Conservation (phyloP, 106 monocot genomes). For the Apostasia ramifera region DNA sequence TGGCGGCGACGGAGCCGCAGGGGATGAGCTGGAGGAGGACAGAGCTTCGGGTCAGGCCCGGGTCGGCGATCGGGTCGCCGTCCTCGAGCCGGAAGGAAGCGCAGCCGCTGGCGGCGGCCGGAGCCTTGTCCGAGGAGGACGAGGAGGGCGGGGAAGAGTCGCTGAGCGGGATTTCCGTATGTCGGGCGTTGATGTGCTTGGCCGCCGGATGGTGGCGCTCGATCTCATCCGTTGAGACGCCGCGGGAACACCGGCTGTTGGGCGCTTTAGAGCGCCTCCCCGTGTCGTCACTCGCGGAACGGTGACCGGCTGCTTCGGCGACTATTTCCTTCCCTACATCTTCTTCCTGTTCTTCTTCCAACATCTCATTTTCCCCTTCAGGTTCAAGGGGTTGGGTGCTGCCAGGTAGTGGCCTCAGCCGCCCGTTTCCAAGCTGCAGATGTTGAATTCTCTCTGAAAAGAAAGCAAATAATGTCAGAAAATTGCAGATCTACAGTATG, state of each 20-base stretch:
- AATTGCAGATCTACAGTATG: too few species aligned
- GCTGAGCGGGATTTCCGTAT: conserved; percentile 35
- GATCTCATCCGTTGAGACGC: conserved; percentile 31
- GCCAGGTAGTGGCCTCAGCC: conserved; percentile 8
- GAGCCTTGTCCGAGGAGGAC: conserved; percentile 52
- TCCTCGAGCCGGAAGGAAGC: conserved; percentile 16
- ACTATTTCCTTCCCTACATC: conserved; percentile 9
- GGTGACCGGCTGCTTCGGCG: neutral
- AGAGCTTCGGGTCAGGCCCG: conserved; percentile 25
- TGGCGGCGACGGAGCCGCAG: conserved; percentile 42
- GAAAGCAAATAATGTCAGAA: neutral
- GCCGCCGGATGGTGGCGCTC: neutral
- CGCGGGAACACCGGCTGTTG: conserved; percentile 15
- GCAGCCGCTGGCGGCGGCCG: neutral
- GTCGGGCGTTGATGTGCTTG: conserved; percentile 14
- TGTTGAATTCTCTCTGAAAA: conserved; percentile 37
- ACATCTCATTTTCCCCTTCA: conserved; percentile 19
- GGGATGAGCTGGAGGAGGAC: conserved; percentile 72
- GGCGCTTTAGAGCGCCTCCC: neutral
- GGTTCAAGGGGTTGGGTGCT: conserved; percentile 1
- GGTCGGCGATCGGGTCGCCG: conserved; percentile 7
- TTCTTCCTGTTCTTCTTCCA: conserved; percentile 14
- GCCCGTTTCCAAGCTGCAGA: conserved; percentile 12
- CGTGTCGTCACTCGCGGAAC: neutral
- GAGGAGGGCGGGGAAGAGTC: conserved; percentile 45